Percentiles rank a stretch among this genome's conserved stretches.
These are phyloP conservation scores for Plasmodium ovale DNA, from an alignment of 169 alveolate genomes.

Conservation along the genomic window DNA sequence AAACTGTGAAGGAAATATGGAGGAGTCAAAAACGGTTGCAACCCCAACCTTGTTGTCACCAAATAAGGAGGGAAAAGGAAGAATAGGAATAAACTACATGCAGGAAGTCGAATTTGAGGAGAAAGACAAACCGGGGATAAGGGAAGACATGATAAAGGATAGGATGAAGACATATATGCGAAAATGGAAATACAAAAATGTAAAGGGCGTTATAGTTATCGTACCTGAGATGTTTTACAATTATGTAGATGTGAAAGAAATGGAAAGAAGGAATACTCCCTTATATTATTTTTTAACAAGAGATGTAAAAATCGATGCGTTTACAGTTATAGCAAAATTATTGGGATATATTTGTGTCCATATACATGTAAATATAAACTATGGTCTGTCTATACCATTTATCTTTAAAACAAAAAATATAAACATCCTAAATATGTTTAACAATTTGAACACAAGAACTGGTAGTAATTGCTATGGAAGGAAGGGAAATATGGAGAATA, in stretches of 20 bases:
- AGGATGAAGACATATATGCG: constrained; percentile 5
- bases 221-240: constrained; percentile 63
- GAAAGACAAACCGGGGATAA: neutral
- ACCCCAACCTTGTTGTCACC: too few species aligned
- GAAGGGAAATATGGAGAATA: neutral
- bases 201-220: constrained; percentile 49
- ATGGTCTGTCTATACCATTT: constrained; percentile 62
- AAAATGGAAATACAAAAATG: constrained; percentile 41
- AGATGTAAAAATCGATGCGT: constrained; percentile 47
- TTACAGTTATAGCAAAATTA: constrained; percentile 60
- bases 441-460: constrained; percentile 11
- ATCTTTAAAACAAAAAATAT: constrained; percentile 33
- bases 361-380: constrained; percentile 47
- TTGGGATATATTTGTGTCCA: constrained; percentile 66
- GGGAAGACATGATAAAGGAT: constrained; percentile 12
- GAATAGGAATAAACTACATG: neutral
- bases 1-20: neutral
- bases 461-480: neutral
- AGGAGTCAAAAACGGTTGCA: neutral
- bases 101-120: neutral
- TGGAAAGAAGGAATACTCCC: constrained; percentile 21
- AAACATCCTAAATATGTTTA: constrained; percentile 32
- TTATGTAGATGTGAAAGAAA: constrained; percentile 36
- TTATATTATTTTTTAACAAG: constrained; percentile 35
- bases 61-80: neutral